Base-by-base conservation (phyloP, 139 green algal species). In the Raphidocelis subcapitata region DNA sequence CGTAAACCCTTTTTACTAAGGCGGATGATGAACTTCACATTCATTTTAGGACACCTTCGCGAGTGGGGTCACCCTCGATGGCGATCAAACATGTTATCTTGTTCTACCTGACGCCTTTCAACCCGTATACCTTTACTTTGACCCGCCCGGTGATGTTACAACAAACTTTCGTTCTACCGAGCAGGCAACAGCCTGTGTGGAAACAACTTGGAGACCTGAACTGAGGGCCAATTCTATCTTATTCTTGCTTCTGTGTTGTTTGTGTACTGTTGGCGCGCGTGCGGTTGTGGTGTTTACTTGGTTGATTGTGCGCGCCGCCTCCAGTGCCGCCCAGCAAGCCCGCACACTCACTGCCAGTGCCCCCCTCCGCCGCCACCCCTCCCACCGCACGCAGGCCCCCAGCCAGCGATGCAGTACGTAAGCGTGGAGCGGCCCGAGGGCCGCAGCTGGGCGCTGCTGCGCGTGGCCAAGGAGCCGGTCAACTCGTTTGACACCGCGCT, bases 41-140 rank as follows among this genome's bases (percentile, higher is more conserved):
- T 74, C 61, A 76, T 81, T 86, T 86, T 86, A 86, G 81, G 81
- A 86, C 81, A 86, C 81, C 81, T 86, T 80, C 69, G 65, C 52
- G 81, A 77, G 57, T 70, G 47, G 46, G 35, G 24, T 26, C 54
- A 29, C 36, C 35, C 35, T 32, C 16, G 37, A 69, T n/a, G 37
- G 63, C 32, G 32, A 59, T 18, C 23, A 35, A 56, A 56, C 14
- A 64, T 12, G 20, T 20, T 18, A 24, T 35, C 14, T 18, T 29
- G 12, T 18, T 29, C 57, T 28, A 12, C 24, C 24, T 18, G 16
- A 35, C 24, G 16, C 57, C 26, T 18, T 20, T 64, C 16, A 15
- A 64, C 16, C 12, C 26, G 20, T 15, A 16, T 20, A 32, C 16
- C 16, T 24, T 64, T 18, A 32, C 26, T 35, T 64, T 28, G 14